Conservation (phyloP, 305 asterid species). For the Fraxinus nigra region DNA sequence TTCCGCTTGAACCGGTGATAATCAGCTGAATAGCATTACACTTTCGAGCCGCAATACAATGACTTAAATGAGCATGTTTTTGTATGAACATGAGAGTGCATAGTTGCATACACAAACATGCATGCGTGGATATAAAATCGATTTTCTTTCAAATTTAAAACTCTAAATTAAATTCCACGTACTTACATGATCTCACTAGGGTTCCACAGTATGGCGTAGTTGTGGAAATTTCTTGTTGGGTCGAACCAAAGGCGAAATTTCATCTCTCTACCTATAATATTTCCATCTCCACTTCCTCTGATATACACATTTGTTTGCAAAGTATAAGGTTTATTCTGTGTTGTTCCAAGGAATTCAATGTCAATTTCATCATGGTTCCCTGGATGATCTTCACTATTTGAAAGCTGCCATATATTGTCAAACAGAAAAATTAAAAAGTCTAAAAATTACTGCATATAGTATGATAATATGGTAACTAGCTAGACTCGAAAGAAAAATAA, state of each 20-base stretch:
- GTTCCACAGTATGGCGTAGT: slow-evolving; percentile 78
- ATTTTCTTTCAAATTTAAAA: background rate
- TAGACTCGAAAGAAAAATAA: background rate
- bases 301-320: slow-evolving; percentile 81
- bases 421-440: background rate
- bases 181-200: slow-evolving; percentile 65
- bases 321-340: slow-evolving; percentile 59
- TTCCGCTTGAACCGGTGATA: background rate
- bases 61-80: too few species aligned
- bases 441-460: background rate
- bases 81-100: background rate
- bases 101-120: background rate
- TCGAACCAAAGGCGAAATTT: slow-evolving; percentile 86
- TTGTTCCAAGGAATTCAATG: slow-evolving; percentile 76
- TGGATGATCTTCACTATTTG: slow-evolving; percentile 67
- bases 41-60: too few species aligned
- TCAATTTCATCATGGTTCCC: slow-evolving; percentile 83
- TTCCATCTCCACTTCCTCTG: slow-evolving; percentile 84
- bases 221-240: slow-evolving; percentile 66
- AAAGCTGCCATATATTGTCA: slow-evolving; percentile 42
- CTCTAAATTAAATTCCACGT: slow-evolving; percentile 24
- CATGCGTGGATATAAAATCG: background rate
- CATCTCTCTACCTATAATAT: slow-evolving; percentile 74
- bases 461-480: background rate
- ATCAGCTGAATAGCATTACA: too few species aligned